Evolutionary conservation across 129 eudicot species (phyloP), one percentile per base, ranked within the genome.

Genomic region (Erigeron canadensis): DNA sequence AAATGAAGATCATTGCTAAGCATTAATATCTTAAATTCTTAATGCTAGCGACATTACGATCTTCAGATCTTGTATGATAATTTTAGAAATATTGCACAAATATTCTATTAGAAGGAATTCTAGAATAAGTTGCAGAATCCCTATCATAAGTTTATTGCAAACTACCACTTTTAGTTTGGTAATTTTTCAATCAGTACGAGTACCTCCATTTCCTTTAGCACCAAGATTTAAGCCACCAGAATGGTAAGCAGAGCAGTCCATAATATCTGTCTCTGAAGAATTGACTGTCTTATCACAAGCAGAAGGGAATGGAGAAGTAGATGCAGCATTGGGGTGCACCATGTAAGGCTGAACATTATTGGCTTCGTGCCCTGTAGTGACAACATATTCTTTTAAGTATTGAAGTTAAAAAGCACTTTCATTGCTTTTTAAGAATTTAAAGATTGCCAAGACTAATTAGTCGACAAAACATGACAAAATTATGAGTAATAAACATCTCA

Each of bases 121-220:
- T 18, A 2, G 40, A 53, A 39, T 48, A 45, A 42, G 23, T 21
- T 7, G 15, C 43, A 44, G 4, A 3, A 7, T 16, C 21, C 57
- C 10, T 39, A 10, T 4, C 40, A 40, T 41, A 2, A 65, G 7
- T 42, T 17, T 22, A 66, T 10, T 44, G n/a, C 10, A 45, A 10
- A 63, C 46, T 63, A 63, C 21, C 47, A 63, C 17, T 37, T 57
- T 8, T 28, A 63, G 28, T 60, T 60, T 28, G 12, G 40, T 13
- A 63, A 5, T 8, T 2, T 18, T 65, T 17, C 70, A 65, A 39
- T 65, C 19, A 60, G 38, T 60, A 34, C 10, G 44, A 34, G 28
- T 87, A 89, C 99, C 99, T 89, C 88, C 96, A 77, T 57, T 87
- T 73, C 89, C 97, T 77, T 86, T 93, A 66, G 83, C 79, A 65